Evolutionary conservation across 2,329 filamentous ascomycete genomes (phyloP), one percentile per base, ranked within the genome.

Genomic region (Claviceps purpurea): DNA sequence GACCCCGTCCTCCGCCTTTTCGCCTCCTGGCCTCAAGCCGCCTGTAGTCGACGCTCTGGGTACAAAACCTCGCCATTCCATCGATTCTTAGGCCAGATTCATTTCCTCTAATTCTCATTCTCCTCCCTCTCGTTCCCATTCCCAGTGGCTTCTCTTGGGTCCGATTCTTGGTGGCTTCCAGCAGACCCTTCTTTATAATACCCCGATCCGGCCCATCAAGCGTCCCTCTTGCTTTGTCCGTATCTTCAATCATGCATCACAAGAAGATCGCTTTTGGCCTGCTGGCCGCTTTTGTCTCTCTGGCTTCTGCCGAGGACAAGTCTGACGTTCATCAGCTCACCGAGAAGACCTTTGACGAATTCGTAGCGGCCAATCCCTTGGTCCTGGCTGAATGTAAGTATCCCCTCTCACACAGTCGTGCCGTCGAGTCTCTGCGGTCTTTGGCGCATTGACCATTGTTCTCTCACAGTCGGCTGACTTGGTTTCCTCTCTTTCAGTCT

Each of bases 341-440:
- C 70, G 84, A 84, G 70, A 88, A 91, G 65, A 88, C 79, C 59
- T 98, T 98, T 70, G 78, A 86, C 60, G 79, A 84, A 56, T 98
- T 96, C 70, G 75, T 98, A 66, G 85, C 85, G 68, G 73, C 82
- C 62, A 86, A 97, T 69, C 83, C 89, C 62, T 79, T 98, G 53
- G 91, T 96, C 52, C 84, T 98, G 56, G 89, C 89, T 62, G 90
- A 98, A 75, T 98, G 87, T 91, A 76, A 73, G 85, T 73, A 42
- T n/a, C n/a, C 14, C 42, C 22, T 14, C 41, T 1, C 18, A 43
- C 18, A 22, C 4, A 5, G 8, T 41, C 39, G 7, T n/a, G 18
- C 39, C 39, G 16, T 6, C 6, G 3, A 16, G 39, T n/a, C 39
- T 41, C 7, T n/a, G 16, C 18, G 10, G 10, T 10, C 14, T 42